Base-by-base conservation (phyloP, 2,329 filamentous ascomycete species). In the Aspergillus flavus region DNA sequence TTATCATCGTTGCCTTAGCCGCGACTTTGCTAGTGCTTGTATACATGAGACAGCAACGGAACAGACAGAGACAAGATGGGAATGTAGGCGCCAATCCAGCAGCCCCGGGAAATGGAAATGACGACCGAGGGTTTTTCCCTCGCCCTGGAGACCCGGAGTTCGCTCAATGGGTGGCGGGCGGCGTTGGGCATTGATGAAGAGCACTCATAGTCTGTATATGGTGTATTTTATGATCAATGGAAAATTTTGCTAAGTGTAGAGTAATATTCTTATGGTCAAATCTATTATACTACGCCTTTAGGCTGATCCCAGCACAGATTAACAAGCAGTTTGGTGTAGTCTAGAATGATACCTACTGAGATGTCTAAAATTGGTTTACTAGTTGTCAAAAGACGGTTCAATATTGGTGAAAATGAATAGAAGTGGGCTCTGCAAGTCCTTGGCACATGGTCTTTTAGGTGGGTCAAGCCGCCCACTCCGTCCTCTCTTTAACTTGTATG, bases 1-100 rank as follows among this genome's bases (percentile, higher is more conserved):
- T 97, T 28, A 82, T 96, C 52, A 96, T 99, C 65, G 83, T 97
- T 16, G 89, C 87, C 1, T 81, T 98, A 16, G 89, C 91, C 0
- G 88, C 89, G 16, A 87, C 88, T 0, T 83, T 98, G 59, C 87
- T 91, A 0, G 86, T 91, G 58, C 81, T 98, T 36, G 84, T 98
- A 19, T 96, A 93, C 78, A 94, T 95, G 58, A 78, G 79, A 66
- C 81, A 83, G 67, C 81, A 81, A 52, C 76, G 76, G 23, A 79
- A 78, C 53, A 71, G 76, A 57, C 75, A 78, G 61, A 70, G 75
- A 64, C 72, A 71, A 62, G 76, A 80, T 59, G 71, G 75, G 58
- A 72, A 75, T 62, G 69, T 62, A 21, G 69, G 67, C 55, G 71
- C 55, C 7, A 72, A 75, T 58, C 71, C 66, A 59, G 70, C 69